These are phyloP conservation scores for Nemania bipapillata DNA, from an alignment of 2,329 filamentous ascomycete species.

Conservation along the genomic window DNA sequence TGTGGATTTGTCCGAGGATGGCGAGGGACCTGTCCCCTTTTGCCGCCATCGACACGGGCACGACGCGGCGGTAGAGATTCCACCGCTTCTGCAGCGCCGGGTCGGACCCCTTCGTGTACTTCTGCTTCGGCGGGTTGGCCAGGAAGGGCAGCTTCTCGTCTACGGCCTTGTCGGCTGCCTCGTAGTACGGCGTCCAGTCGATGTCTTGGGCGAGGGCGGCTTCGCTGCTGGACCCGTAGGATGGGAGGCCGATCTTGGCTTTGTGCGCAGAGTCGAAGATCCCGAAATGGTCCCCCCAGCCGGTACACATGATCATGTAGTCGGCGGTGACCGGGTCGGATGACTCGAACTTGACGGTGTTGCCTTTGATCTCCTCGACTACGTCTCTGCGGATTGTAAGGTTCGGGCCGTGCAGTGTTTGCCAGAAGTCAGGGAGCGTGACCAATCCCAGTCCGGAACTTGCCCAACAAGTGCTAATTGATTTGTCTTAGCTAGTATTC, in stretches of 20 bases:
- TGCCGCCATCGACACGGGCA: slow-evolving; percentile 41
- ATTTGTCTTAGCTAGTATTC: slow-evolving; percentile 17
- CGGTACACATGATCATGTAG: slow-evolving; percentile 48
- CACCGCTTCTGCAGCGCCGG: slow-evolving; percentile 41
- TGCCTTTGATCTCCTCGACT: slow-evolving; percentile 36
- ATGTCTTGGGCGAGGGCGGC: slow-evolving; percentile 20
- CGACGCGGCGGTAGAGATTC: slow-evolving; percentile 42
- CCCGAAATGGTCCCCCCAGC: slow-evolving; percentile 46
- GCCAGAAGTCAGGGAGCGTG: slow-evolving; percentile 44
- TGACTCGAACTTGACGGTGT: slow-evolving; percentile 37
- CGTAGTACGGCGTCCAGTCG: slow-evolving; percentile 43
- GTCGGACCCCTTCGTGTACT: slow-evolving; percentile 34
- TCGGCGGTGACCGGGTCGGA: slow-evolving; percentile 38
- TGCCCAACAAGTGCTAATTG: slow-evolving; percentile 44
- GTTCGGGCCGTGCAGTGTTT: slow-evolving; percentile 41
- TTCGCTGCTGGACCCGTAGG: slow-evolving; percentile 26
- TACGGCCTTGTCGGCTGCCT: slow-evolving; percentile 41
- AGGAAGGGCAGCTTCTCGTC: slow-evolving; percentile 45
- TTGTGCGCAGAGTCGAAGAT: slow-evolving; percentile 45
- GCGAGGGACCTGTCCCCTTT: slow-evolving; percentile 47
- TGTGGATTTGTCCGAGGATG: slow-evolving; percentile 49
- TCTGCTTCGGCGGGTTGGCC: slow-evolving; percentile 33
- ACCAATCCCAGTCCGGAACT: slow-evolving; percentile 42
- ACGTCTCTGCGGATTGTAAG: slow-evolving; percentile 37
- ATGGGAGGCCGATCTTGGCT: slow-evolving; percentile 42